Evolutionary conservation across 2,329 filamentous ascomycete species (phyloP), one percentile per base, ranked within the genome.

Genomic region (Pyrenophora seminiperda): DNA sequence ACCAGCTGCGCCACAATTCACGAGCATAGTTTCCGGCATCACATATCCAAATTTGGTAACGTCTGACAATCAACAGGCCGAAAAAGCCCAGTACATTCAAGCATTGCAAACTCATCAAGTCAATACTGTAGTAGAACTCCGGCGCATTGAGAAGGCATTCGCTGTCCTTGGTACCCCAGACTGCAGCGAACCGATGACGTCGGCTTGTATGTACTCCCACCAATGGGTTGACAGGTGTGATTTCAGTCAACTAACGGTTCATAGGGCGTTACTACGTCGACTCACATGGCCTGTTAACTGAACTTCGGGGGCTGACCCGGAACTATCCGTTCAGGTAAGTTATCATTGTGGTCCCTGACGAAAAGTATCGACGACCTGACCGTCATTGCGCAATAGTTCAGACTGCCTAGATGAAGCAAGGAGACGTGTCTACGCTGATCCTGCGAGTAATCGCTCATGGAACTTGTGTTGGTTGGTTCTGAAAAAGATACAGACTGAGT

Each of bases 391-490:
- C 4, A 1, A 10, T 41, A 83, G 82, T 58, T 83, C 81, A 10
- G 83, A 85, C 40, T 79, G 87, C 27, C 68, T 90, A 1, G 79
- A 82, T 41, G 86, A 89, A 63, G 87, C 87, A 0, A 85, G 87
- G 62, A 72, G 75, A 47, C 77, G 85, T 17, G 87, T 91, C 2
- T 77, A 81, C 46, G 76, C 74, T 20, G 88, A 90, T 55, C 85
- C 86, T 0, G 75, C 79, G 14, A 87, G 84, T 56, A 85, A 84
- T 60, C 80, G 84, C 18, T 90, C 86, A 66, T 91, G 88, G 87
- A 91, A 91, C 66, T 77, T 88, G 60, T 88, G 86, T 33, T 91
- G 88, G 87, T 74, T 91, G 37, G 84, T 88, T 24, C 74, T 91
- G 7, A 75, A 75, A 33, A 89, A 89, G 70, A 84, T 90, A 41